phyloP scores from a whole-genome alignment of 495 filamentous ascomycete species.

The Barbatosphaeria neglecta region DNA sequence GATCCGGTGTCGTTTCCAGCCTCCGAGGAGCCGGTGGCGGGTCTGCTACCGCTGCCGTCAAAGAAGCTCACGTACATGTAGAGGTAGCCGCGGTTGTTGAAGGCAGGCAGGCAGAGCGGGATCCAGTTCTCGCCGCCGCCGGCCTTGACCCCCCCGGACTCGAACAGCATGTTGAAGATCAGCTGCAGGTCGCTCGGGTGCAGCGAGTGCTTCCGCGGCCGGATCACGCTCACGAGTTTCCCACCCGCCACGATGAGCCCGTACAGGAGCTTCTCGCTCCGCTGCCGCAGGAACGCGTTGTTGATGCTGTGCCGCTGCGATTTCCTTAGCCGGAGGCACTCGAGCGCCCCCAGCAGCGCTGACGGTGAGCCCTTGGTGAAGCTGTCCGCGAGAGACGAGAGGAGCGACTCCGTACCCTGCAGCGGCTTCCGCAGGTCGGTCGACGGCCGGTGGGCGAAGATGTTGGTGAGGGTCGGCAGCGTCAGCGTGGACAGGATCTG shows the following conservation, averaged over 20 bases:
- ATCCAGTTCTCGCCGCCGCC: constrained; percentile 97
- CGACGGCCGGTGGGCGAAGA: constrained; percentile 82
- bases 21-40: too few relatives aligned
- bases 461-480: constrained; percentile 71
- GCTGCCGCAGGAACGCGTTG: constrained; percentile 68
- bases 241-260: constrained; percentile 92
- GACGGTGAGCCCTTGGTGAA: constrained; percentile 90
- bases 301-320: constrained; percentile 77
- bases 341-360: constrained; percentile 75
- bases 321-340: constrained; percentile 81
- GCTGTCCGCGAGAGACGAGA: constrained; percentile 84
- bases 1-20: too few relatives aligned
- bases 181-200: constrained; percentile 93
- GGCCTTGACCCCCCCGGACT: constrained; percentile 71
- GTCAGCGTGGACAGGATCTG: constrained; percentile 95
- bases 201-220: constrained; percentile 88
- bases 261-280: constrained; percentile 69
- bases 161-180: constrained; percentile 99
- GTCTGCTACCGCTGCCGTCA: constrained; percentile 21
- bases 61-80: constrained; percentile 99
- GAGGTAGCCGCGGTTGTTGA: constrained; percentile 94
- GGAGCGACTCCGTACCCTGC: constrained; percentile 81
- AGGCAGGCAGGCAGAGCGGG: constrained; percentile 88
- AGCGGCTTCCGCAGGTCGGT: constrained; percentile 88
- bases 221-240: constrained; percentile 82